Evolutionary conservation across 768 basidiomycete species (phyloP), one percentile per base, ranked within the genome.

Genomic region (Mycena vitilis): DNA sequence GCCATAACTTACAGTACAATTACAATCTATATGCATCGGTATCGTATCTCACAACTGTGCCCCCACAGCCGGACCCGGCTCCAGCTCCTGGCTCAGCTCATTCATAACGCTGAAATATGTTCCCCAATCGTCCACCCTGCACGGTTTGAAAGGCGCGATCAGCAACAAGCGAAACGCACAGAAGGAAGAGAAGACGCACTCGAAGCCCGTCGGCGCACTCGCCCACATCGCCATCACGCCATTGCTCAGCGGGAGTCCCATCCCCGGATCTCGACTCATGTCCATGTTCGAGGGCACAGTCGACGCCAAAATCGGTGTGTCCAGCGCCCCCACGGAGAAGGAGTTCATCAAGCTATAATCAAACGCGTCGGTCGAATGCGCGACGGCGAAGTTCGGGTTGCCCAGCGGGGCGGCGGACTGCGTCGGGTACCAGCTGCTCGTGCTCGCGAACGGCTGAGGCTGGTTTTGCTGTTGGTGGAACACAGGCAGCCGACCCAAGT

Each of bases 211-310:
- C 20, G 69, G 69, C 40, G 67, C 67, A 38, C 48, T 68, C n/a
- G 62, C 67, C 60, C 64, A 66, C 63, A 69, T 69, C 23, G 54
- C 59, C 37, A 56, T 42, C 44, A 47, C 59, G 11, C 57, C 69
- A 7, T 25, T 45, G 36, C 45, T 57, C 23, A 69, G 30, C 30
- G 30, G n/a, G n/a, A n/a, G n/a, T n/a, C n/a, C 30, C 30, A 30
- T 2, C 30, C 30, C 18, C 4, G 15, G 55, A 5, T 40, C 45
- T 12, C 37, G 40, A 5, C 16, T 9, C 10, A 23, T 23, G n/a
- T 44, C 51, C 2, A 25, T 11, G 15, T 38, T 40, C 8, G 49
- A 13, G 3, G 10, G 15, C 44, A 47, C 5, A 30, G 9, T 13
- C 37, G 18, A 25, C 23, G 13, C 8, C 9, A 18, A 16, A 20